Evolutionary conservation across 331 rosid genomes (phyloP).

Genomic region (Dryas integrifolia): DNA sequence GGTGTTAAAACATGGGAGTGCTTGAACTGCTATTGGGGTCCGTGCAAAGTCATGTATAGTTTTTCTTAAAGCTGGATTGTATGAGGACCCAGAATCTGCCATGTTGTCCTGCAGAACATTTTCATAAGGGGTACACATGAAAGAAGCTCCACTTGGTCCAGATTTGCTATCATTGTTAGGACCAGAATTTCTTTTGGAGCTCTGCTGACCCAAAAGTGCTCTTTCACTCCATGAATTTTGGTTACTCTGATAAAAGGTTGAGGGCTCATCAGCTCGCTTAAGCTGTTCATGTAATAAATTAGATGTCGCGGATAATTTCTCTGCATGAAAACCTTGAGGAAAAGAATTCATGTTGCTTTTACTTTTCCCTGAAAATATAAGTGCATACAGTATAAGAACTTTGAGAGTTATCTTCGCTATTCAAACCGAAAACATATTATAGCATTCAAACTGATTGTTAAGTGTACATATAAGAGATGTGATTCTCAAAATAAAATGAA

Average conservation of each 20-base stretch:
- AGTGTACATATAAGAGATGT: not conserved
- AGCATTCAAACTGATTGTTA: not conserved
- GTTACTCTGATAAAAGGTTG: conserved; percentile 29
- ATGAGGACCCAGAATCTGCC: conserved; percentile 34
- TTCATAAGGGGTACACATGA: conserved; percentile 17
- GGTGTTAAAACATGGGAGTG: conserved; percentile 34
- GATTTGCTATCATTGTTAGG: conserved; percentile 20
- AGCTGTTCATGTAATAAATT: conserved; percentile 25
- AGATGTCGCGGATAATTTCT: conserved; percentile 23
- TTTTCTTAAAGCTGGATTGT: not conserved
- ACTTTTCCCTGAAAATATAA: conserved; percentile 33
- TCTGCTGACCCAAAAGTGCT: conserved; percentile 18
- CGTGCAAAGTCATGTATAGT: not conserved
- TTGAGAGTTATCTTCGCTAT: not conserved
- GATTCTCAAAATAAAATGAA: not conserved
- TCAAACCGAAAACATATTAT: not conserved
- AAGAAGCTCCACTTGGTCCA: conserved; percentile 31
- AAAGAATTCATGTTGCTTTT: conserved; percentile 26
- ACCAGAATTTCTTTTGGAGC: conserved; percentile 25
- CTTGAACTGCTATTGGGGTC: conserved; percentile 31
- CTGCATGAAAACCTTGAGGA: conserved; percentile 15
- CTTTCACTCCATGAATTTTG: conserved; percentile 30
- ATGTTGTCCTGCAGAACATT: conserved; percentile 22
- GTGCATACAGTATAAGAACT: conserved; percentile 8
- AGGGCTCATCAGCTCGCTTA: conserved; percentile 26